Conservation (phyloP, 306 rosid species). For the Vigna nakashimae region DNA sequence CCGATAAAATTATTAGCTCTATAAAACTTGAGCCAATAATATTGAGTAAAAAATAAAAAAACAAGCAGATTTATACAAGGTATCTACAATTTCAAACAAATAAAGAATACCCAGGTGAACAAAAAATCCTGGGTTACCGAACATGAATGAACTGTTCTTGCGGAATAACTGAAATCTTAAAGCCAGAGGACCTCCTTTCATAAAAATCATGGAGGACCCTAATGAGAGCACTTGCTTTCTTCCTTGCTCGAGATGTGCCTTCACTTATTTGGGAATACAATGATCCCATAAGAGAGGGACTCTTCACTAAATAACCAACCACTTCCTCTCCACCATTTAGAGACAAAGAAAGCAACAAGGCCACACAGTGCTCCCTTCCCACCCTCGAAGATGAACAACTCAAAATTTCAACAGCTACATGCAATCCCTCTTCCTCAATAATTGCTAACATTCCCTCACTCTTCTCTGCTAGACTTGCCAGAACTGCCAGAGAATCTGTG, state of each 20-base stretch:
- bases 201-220: constrained; percentile 68
- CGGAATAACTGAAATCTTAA: constrained; percentile 50
- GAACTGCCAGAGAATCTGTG: constrained; percentile 70
- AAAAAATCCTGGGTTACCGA: constrained; percentile 59
- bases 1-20: constrained; percentile 62
- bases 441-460: constrained; percentile 60
- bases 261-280: constrained; percentile 67
- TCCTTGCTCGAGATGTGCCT: constrained; percentile 72
- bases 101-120: constrained; percentile 47
- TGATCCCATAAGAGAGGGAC: constrained; percentile 66
- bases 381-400: constrained; percentile 59
- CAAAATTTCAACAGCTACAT: constrained; percentile 53
- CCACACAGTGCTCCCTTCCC: constrained; percentile 74
- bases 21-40: constrained; percentile 63
- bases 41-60: constrained; percentile 30
- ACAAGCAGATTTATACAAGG: constrained; percentile 25
- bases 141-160: constrained; percentile 66
- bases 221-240: constrained; percentile 74
- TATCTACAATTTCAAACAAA: constrained; percentile 52
- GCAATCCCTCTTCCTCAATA: constrained; percentile 51
- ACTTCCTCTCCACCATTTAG: constrained; percentile 65
- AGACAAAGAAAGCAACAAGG: constrained; percentile 72
- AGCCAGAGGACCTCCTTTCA: constrained; percentile 66
- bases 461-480: constrained; percentile 71
- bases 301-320: constrained; percentile 61